Evolutionary conservation across 2,329 filamentous ascomycete species (phyloP), one percentile per base, ranked within the genome.

Genomic region (Nothomitra cinnamomea): DNA sequence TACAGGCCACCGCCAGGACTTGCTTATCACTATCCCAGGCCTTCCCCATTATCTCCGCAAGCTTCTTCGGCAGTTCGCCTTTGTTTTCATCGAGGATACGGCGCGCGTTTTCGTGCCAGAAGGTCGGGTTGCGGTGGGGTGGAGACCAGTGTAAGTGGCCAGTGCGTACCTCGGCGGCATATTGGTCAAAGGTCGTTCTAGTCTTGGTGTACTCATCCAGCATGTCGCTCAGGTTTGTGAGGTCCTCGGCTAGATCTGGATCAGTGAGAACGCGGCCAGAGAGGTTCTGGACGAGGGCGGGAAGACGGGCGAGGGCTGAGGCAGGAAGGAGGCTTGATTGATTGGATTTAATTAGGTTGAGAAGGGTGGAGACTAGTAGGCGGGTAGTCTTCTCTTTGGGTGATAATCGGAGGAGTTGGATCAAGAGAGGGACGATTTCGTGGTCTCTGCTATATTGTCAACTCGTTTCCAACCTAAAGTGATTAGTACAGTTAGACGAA

Each of bases 381-480:
- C 92, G 82, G 0, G 90, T 96, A 1, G 90, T 96, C 75, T 98
- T 98, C 67, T 96, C 92, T 68, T 98, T 98, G 45, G 90, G 89
- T 1, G 92, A 96, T 42, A 95, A 74, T 53, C 88, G 84, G 54
- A 98, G 75, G 38, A 98, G 81, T 59, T 94, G 85, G n/a, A 86
- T 88, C 67, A 95, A 95, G 45, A 96, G 78, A 48, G 88, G 77
- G 58, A 96, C 77, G 60, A 96, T 83, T 63, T 96, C 89, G 69
- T 95, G 87, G 68, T 95, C 89, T 60, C 89, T 94, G 59, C 38
- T 47, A 56, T 42, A 61, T 59, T n/a, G n/a, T 38, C 50, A 45
- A 12, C 17, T 36, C 17, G 21, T 35, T 21, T 22, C 13, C 10
- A 43, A 3, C 28, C 13, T 6, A 10, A 13, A 21, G 12, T 24